These are phyloP conservation scores for Plicaturopsis crispa DNA, from an alignment of 768 basidiomycete genomes.

Conservation along the genomic window DNA sequence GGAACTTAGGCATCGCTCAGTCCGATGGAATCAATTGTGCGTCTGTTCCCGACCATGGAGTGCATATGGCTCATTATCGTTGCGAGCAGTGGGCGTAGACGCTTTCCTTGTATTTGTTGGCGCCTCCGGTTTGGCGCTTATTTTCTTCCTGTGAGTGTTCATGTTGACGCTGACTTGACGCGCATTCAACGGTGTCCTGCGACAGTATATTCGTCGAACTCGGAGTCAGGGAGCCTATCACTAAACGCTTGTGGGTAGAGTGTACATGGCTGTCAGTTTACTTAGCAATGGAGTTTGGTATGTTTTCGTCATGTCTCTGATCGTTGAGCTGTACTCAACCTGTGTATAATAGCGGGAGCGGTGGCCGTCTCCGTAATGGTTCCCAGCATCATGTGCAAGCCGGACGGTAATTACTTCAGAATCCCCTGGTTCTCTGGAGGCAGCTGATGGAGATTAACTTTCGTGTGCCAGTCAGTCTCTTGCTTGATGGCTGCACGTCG, in stretches of 20 bases:
- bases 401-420: slow-evolving; percentile 15
- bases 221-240: slow-evolving; percentile 37
- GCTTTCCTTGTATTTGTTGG: slow-evolving; percentile 54
- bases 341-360: slow-evolving; percentile 39
- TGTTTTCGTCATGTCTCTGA: slow-evolving; percentile 10
- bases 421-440: not conserved
- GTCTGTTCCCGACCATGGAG: slow-evolving; percentile 12
- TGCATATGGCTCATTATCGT: not conserved
- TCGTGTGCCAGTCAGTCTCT: not conserved
- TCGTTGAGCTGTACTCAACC: slow-evolving; percentile 4
- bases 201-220: slow-evolving; percentile 55
- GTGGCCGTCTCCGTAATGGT: slow-evolving; percentile 35
- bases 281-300: slow-evolving; percentile 55
- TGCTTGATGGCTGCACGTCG: slow-evolving; percentile 38
- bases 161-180: not conserved
- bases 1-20: slow-evolving; percentile 53
- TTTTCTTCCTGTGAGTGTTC: slow-evolving; percentile 51
- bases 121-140: slow-evolving; percentile 45
- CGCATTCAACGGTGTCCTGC: slow-evolving; percentile 2
- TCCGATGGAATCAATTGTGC: slow-evolving; percentile 28
- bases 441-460: not conserved
- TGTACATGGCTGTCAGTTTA: slow-evolving; percentile 52
- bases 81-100: slow-evolving; percentile 37
- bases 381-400: slow-evolving; percentile 27
- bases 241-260: slow-evolving; percentile 69